Conservation (phyloP, 257 asterid genomes). For the Paulownia fortunei region DNA sequence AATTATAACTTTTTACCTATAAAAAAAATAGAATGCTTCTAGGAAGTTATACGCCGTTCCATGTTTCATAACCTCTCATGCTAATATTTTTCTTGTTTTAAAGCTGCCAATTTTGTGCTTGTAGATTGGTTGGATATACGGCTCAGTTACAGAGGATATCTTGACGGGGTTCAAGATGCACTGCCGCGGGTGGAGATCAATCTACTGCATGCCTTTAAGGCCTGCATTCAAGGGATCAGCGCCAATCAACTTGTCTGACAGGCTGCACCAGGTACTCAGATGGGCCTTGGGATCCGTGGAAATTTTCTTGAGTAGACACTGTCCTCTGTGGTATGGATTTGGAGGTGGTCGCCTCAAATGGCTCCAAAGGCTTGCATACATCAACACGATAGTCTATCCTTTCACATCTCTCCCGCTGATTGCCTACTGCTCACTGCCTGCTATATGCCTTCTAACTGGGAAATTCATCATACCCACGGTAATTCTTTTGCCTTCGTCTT, state of each 20-base stretch:
- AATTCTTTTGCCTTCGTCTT: slow-evolving; percentile 23
- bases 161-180: slow-evolving; percentile 99
- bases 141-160: slow-evolving; percentile 96
- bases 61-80: neutral
- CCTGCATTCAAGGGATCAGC: slow-evolving; percentile 99
- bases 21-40: neutral
- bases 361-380: slow-evolving; percentile 93
- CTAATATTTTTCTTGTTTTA: neutral
- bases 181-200: slow-evolving; percentile 98
- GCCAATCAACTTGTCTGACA: slow-evolving; percentile 95
- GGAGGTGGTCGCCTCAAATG: slow-evolving; percentile 90
- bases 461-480: slow-evolving; percentile 98
- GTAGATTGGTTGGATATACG: slow-evolving; percentile 98
- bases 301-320: slow-evolving; percentile 91
- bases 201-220: slow-evolving; percentile 94
- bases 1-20: neutral
- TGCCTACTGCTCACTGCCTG: slow-evolving; percentile 86
- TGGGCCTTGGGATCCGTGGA: slow-evolving; percentile 99
- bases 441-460: slow-evolving; percentile 90
- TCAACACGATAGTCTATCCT: slow-evolving; percentile 94
- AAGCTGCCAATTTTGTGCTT: slow-evolving; percentile 1
- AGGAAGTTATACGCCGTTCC: neutral
- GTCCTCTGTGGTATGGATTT: slow-evolving; percentile 96
- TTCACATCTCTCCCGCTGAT: slow-evolving; percentile 94
- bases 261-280: slow-evolving; percentile 94